These are phyloP conservation scores for Trichaptum fuscoviolaceum DNA, from an alignment of 768 basidiomycete genomes.

Conservation along the genomic window DNA sequence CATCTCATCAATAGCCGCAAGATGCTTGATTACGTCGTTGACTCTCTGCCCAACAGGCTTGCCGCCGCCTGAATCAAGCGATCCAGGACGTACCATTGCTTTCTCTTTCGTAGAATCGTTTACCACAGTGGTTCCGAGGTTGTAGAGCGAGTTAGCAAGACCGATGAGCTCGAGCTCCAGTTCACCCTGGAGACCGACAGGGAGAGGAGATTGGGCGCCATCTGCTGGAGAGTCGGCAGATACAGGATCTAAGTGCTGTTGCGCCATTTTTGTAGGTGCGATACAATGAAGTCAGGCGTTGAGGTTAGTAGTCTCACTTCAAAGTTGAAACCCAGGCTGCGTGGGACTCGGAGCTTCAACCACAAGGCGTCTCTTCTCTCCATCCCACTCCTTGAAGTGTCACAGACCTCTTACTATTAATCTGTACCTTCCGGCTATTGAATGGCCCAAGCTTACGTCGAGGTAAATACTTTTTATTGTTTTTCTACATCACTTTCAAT, in stretches of 20 bases:
- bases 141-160: constrained; percentile 73
- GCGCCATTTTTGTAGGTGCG: background rate
- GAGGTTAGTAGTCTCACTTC: too few species aligned
- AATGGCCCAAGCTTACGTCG: too few species aligned
- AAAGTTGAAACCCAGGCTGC: too few species aligned
- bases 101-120: constrained; percentile 79
- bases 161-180: constrained; percentile 71
- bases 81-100: constrained; percentile 49
- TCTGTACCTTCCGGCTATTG: too few species aligned
- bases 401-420: too few species aligned
- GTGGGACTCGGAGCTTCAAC: too few species aligned
- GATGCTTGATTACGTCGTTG: constrained; percentile 73
- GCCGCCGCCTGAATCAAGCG: constrained; percentile 31
- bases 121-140: constrained; percentile 77
- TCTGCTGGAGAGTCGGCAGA: constrained; percentile 1
- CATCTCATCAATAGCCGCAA: constrained; percentile 64
- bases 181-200: constrained; percentile 64
- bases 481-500: too few species aligned
- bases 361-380: too few species aligned
- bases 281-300: too few species aligned
- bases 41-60: constrained; percentile 77
- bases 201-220: constrained; percentile 58
- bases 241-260: background rate
- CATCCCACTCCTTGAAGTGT: too few species aligned
- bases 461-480: too few species aligned